Conservation (phyloP, 306 rosid species). For the Arachis stenosperma region DNA sequence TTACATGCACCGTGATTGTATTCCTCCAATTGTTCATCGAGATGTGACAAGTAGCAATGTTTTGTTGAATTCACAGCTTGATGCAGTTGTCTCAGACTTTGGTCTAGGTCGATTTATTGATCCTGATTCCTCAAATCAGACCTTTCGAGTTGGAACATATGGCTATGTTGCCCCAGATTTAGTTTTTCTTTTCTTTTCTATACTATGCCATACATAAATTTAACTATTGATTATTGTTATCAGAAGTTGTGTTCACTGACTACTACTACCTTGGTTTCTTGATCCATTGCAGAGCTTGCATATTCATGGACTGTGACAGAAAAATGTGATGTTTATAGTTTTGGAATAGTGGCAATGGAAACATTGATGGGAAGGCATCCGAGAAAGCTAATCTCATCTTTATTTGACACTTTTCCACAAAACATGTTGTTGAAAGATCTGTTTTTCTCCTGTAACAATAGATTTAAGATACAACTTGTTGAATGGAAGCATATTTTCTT, state of each 20-base stretch:
- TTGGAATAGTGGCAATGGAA: constrained; percentile 11
- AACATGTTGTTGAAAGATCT: constrained; percentile 10
- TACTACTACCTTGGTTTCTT: too few species aligned
- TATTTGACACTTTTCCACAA: not conserved
- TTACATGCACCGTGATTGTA: constrained; percentile 34
- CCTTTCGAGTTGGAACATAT: not conserved
- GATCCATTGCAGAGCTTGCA: too few species aligned
- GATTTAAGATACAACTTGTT: too few species aligned
- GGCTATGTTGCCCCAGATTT: constrained; percentile 23
- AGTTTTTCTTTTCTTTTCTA: too few species aligned
- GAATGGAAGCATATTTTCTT: not conserved
- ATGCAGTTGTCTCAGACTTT: constrained; percentile 22
- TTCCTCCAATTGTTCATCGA: constrained; percentile 19
- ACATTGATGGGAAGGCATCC: constrained; percentile 15
- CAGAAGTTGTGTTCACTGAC: too few species aligned
- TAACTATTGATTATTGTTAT: too few species aligned
- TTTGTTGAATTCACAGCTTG: constrained; percentile 12
- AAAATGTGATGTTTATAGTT: too few species aligned
- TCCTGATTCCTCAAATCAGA: constrained; percentile 26
- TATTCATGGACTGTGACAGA: too few species aligned
- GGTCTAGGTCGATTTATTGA: constrained; percentile 19
- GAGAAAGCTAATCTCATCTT: not conserved
- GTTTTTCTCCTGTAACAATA: too few species aligned
- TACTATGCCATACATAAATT: too few species aligned
- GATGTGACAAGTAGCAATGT: constrained; percentile 33